These are phyloP conservation scores for Heimioporus punctisporus DNA, from an alignment of 1,284 basidiomycete genomes.

Conservation along the genomic window DNA sequence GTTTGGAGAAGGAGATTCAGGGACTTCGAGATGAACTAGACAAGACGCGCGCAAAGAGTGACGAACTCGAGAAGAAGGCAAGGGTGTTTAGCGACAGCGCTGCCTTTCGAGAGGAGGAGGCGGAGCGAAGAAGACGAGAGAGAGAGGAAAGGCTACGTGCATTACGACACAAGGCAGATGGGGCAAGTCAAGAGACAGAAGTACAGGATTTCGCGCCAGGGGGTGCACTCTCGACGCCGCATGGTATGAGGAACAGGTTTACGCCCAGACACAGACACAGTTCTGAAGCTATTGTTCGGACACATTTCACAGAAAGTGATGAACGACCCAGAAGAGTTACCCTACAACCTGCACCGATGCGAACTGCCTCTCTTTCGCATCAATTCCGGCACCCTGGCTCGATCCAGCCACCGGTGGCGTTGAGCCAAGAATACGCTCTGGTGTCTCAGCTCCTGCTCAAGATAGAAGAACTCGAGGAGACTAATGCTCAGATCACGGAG, in stretches of 20 bases:
- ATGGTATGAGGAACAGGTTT: constrained; percentile 19
- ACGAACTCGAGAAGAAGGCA: constrained; percentile 68
- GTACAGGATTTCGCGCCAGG: constrained; percentile 67
- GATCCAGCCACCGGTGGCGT: constrained; percentile 13
- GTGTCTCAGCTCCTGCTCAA: constrained; percentile 76
- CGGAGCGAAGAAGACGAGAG: constrained; percentile 53
- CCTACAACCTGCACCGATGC: constrained; percentile 18
- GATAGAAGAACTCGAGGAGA: constrained; percentile 77
- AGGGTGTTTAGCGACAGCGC: constrained; percentile 40
- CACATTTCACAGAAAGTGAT: constrained; percentile 9
- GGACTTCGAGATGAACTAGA: constrained; percentile 74
- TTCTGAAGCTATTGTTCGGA: constrained; percentile 26
- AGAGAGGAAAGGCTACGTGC: constrained; percentile 54
- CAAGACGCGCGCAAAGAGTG: constrained; percentile 64
- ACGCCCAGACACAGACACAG: constrained; percentile 26
- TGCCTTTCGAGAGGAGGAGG: constrained; percentile 46
- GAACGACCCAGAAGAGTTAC: constrained; percentile 20
- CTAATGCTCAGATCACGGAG: constrained; percentile 70
- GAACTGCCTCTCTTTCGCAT: constrained; percentile 29
- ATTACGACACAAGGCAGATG: constrained; percentile 41
- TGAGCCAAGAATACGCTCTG: constrained; percentile 51
- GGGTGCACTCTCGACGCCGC: constrained; percentile 40
- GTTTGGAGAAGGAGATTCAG: constrained; percentile 77
- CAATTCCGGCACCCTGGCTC: constrained; percentile 16
- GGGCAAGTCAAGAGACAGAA: constrained; percentile 29